A percentile compares a stretch with the other conserved stretches of the same genome.
These are phyloP conservation scores for Colletotrichum trifolii DNA, from an alignment of 2,329 filamentous ascomycete genomes.

Conservation along the genomic window DNA sequence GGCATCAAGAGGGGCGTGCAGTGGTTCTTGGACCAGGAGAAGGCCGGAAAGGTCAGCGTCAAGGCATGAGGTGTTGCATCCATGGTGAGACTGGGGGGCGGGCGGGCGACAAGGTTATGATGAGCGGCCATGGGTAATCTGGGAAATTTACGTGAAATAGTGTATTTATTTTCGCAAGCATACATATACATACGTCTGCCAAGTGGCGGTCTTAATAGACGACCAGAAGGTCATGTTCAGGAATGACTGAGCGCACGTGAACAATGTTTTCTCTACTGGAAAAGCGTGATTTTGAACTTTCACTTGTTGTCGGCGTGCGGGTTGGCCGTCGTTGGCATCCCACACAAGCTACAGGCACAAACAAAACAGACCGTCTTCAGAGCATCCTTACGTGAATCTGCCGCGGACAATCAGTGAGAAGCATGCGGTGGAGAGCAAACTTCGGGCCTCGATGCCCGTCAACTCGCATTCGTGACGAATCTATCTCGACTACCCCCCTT, in stretches of 20 bases:
- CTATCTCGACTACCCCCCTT: background rate
- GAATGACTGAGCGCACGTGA: background rate
- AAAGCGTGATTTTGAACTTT: no score
- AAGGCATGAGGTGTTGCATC: constrained; percentile 15
- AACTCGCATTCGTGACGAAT: no score
- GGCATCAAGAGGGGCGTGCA: constrained; percentile 66
- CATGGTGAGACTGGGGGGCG: no score
- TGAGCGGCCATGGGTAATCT: constrained; percentile 6
- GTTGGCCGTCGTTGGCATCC: no score
- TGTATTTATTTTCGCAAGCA: background rate
- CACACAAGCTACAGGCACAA: no score
- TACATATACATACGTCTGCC: constrained; percentile 18
- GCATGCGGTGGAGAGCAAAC: no score
- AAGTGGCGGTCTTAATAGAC: constrained; percentile 20
- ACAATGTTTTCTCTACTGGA: no score
- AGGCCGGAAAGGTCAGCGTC: constrained; percentile 40
- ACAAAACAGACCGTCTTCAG: no score
- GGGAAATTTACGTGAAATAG: constrained; percentile 14
- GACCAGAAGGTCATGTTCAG: background rate
- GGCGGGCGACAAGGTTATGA: background rate
- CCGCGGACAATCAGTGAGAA: no score
- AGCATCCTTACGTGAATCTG: no score
- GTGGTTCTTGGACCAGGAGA: constrained; percentile 66
- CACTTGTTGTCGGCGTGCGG: no score
- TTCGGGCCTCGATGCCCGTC: no score